Conservation (phyloP, 495 filamentous ascomycete species). For the Parathielavia hyrcaniae region DNA sequence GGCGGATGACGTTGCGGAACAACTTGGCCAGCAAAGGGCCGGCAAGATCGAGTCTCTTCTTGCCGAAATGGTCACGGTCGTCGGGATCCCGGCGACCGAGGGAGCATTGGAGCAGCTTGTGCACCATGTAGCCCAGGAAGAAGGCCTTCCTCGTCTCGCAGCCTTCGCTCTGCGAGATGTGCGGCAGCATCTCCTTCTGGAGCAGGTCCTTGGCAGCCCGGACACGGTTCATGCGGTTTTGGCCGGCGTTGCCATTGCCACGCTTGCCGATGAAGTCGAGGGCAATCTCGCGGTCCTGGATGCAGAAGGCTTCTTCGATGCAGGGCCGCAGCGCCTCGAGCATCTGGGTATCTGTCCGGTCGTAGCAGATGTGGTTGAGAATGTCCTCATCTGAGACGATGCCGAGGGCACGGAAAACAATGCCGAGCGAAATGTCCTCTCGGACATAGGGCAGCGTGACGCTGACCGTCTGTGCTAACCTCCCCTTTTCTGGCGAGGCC, state of each 20-base stretch:
- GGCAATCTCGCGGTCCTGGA: slow-evolving; percentile 93
- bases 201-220: slow-evolving; percentile 87
- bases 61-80: slow-evolving; percentile 97
- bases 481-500: slow-evolving; percentile 67
- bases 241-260: slow-evolving; percentile 55
- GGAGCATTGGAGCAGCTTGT: slow-evolving; percentile 84
- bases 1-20: slow-evolving; percentile 80
- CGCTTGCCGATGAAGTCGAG: slow-evolving; percentile 94
- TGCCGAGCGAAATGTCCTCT: slow-evolving; percentile 82
- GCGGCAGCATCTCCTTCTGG: slow-evolving; percentile 92
- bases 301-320: slow-evolving; percentile 92
- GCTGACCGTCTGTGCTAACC: slow-evolving; percentile 79
- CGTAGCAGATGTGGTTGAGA: slow-evolving; percentile 93
- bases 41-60: slow-evolving; percentile 94
- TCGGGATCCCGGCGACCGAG: slow-evolving; percentile 87
- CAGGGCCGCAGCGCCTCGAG: slow-evolving; percentile 94
- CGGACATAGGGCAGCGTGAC: slow-evolving; percentile 90
- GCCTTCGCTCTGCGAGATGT: slow-evolving; percentile 94
- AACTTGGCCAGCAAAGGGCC: slow-evolving; percentile 88
- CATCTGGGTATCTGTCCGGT: slow-evolving; percentile 91
- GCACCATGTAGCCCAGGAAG: slow-evolving; percentile 98
- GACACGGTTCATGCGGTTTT: slow-evolving; percentile 80
- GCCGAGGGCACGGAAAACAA: slow-evolving; percentile 92
- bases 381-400: slow-evolving; percentile 98
- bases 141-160: slow-evolving; percentile 96